Percentiles rank a stretch among this genome's conserved stretches.
phyloP scores from a whole-genome alignment of 352 stramenopile species.

The Sclerospora graminicola region DNA sequence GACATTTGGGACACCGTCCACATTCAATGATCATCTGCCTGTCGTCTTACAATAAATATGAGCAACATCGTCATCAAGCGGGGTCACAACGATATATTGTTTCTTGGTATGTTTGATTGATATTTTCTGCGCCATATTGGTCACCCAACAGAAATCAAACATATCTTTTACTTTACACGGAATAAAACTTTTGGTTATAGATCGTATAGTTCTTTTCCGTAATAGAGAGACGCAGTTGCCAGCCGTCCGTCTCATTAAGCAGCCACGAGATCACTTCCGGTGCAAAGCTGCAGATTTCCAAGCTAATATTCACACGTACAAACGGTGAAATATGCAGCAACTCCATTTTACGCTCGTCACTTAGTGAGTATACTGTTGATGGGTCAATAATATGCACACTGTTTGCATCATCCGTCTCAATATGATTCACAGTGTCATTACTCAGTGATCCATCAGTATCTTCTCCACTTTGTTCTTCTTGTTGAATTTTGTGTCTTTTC shows the following conservation, averaged over 20 bases:
- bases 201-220: slow-evolving; percentile 86
- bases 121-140: slow-evolving; percentile 63
- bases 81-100: slow-evolving; percentile 72
- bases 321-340: too few relatives aligned
- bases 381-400: too few relatives aligned
- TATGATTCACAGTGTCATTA: too few relatives aligned
- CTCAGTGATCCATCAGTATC: too few relatives aligned
- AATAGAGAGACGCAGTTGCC: slow-evolving; percentile 73
- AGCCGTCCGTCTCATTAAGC: slow-evolving; percentile 80
- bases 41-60: slow-evolving; percentile 81
- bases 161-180: slow-evolving; percentile 63
- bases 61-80: slow-evolving; percentile 59
- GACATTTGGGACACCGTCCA: slow-evolving; percentile 75
- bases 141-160: slow-evolving; percentile 84
- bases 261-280: slow-evolving; percentile 80
- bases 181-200: slow-evolving; percentile 84
- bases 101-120: slow-evolving; percentile 75
- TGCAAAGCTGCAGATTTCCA: slow-evolving; percentile 74
- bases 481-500: too few relatives aligned
- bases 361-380: slow-evolving; percentile 47
- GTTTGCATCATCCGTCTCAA: too few relatives aligned
- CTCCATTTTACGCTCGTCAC: too few relatives aligned
- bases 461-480: slow-evolving; percentile 36
- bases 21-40: slow-evolving; percentile 71
- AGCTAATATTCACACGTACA: slow-evolving; percentile 67